Evolutionary conservation across 1,139 yeast genomes (phyloP).

Genomic region (Kurtzmaniella quercitrusa): DNA sequence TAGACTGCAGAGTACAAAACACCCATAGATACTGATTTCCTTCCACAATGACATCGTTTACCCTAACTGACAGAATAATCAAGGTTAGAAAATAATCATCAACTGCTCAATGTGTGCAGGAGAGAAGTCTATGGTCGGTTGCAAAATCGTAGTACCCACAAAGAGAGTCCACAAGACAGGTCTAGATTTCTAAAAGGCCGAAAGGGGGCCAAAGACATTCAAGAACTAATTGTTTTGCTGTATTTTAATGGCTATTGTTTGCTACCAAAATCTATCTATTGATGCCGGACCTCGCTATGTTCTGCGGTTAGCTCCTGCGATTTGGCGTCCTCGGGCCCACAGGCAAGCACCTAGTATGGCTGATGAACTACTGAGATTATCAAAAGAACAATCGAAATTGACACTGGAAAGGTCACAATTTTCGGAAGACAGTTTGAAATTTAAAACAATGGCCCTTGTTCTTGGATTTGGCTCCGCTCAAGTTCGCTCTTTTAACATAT

Average conservation of each 20-base stretch:
- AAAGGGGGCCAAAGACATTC: neutral
- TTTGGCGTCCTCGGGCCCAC: neutral
- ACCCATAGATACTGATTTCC: no score
- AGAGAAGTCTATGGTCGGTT: neutral
- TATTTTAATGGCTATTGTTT: neutral
- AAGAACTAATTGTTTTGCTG: neutral
- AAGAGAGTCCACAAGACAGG: neutral
- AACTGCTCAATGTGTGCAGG: neutral
- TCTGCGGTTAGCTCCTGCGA: neutral
- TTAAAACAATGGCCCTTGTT: neutral
- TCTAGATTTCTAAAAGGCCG: neutral
- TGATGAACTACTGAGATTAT: neutral
- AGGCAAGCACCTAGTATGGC: neutral
- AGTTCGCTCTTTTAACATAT: neutral
- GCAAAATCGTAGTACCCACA: neutral
- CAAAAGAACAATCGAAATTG: neutral
- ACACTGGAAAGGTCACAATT: neutral
- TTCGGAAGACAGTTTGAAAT: neutral
- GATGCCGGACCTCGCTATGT: neutral
- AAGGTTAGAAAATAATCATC: neutral
- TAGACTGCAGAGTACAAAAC: conserved; percentile 14
- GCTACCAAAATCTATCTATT: neutral
- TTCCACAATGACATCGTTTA: neutral
- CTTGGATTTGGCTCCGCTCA: neutral
- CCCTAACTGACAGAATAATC: neutral